Conservation (phyloP, 1,284 basidiomycete genomes). For the Peniophora sp. region DNA sequence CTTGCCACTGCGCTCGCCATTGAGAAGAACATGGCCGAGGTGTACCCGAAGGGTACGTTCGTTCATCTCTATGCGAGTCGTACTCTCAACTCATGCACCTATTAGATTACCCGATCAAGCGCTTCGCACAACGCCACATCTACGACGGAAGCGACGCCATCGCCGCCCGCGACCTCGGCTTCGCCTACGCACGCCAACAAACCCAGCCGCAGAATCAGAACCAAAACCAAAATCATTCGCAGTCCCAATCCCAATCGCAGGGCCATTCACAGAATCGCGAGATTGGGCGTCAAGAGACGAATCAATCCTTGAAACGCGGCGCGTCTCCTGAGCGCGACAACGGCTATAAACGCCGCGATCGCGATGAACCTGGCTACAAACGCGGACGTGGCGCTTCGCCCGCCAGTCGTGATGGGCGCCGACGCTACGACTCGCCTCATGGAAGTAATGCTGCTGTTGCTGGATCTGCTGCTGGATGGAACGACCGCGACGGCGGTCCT, state of each 20-base stretch:
- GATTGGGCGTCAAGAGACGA: slow-evolving; percentile 41
- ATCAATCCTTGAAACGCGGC: slow-evolving; percentile 26
- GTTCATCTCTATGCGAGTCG: background rate
- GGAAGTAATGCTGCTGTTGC: slow-evolving; percentile 30
- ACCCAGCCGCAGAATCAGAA: slow-evolving; percentile 1
- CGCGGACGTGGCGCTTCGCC: slow-evolving; percentile 33
- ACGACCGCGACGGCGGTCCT: slow-evolving; percentile 35
- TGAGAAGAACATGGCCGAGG: slow-evolving; percentile 81
- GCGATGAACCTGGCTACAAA: background rate
- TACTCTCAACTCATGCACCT: background rate
- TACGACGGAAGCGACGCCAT: slow-evolving; percentile 87
- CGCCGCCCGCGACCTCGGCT: slow-evolving; percentile 82
- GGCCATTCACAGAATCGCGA: slow-evolving; percentile 12
- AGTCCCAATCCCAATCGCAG: slow-evolving; percentile 11
- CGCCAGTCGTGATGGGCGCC: slow-evolving; percentile 25
- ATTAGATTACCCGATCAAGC: slow-evolving; percentile 82
- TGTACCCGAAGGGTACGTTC: slow-evolving; percentile 71
- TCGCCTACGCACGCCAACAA: slow-evolving; percentile 38
- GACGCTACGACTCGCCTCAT: slow-evolving; percentile 39
- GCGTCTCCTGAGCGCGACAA: slow-evolving; percentile 4
- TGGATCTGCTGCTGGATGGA: slow-evolving; percentile 13
- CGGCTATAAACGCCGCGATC: slow-evolving; percentile 30
- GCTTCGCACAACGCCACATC: slow-evolving; percentile 86
- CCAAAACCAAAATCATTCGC: background rate
- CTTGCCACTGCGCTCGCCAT: slow-evolving; percentile 85